Evolutionary conservation across 2,329 filamentous ascomycete genomes (phyloP), one percentile per base, ranked within the genome.

Genomic region (Neoascochyta sp.): DNA sequence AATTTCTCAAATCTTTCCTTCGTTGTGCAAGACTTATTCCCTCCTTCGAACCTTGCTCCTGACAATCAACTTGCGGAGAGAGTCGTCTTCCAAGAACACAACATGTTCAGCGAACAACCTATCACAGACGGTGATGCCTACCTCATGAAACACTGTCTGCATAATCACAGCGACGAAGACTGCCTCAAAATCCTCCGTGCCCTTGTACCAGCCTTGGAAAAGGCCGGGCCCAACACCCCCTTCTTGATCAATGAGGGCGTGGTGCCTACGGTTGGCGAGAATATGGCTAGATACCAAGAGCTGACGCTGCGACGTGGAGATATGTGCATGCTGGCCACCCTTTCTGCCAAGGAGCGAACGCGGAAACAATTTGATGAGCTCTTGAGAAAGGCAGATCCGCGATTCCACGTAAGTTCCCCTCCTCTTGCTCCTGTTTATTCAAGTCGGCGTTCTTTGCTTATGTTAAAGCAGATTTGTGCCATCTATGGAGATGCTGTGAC

Each of bases 91-190:
- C 7, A 20, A 10, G 18, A 7, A 7, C 18, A 20, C 18, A 10
- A 20, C 18, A 7, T 7, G 7, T 20, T 20, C 18, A 20, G 7
- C 10, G 10, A 7, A 10, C 18, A 20, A 10, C 7, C 7, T 7
- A 7, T 7, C 18, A 7, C 10, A 10, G 18, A 20, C 7, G 18
- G 10, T 7, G 18, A 10, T 10, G 18, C 18, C 10, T 20, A 7
- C 18, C 10, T 20, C 18, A 7, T 20, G 7, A 24, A n/a, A 24
- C 22, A 54, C 27, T 43, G 62, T n/a, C 39, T 62, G 16, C 64
- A 66, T 36, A 63, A 67, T 32, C 63, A 56, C 54, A 42, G 47
- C 9, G 58, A 65, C 33, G 39, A 44, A 12, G 51, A 64, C 16
- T 52, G 50, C 15, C 37, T 53, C 9, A 43, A 34, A 9, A 62